Evolutionary conservation across 345 rosid genomes (phyloP).

Genomic region (Eucalyptus sp.): DNA sequence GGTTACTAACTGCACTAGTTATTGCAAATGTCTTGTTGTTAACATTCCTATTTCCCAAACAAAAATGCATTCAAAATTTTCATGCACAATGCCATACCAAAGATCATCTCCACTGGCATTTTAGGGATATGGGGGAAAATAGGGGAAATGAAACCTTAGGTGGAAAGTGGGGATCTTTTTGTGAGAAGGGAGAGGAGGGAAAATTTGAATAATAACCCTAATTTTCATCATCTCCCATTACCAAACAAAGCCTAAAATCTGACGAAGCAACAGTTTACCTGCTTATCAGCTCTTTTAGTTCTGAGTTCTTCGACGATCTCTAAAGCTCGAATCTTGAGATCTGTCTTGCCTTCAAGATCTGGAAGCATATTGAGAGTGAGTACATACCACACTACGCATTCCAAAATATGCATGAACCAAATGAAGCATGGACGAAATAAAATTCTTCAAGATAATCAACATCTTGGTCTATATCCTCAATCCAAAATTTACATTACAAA

Average conservation of each 20-base stretch:
- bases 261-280: conserved; percentile 30
- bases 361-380: neutral
- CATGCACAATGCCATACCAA: neutral
- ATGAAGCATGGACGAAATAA: neutral
- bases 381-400: neutral
- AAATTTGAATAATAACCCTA: neutral
- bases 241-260: neutral
- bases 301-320: conserved; percentile 93
- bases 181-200: neutral
- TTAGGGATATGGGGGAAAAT: neutral
- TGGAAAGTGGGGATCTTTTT: neutral
- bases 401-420: neutral
- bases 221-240: neutral
- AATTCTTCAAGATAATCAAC: neutral
- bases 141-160: neutral
- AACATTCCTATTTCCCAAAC: neutral
- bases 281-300: conserved; percentile 87
- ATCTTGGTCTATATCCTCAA: neutral
- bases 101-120: neutral
- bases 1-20: neutral
- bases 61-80: neutral
- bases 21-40: neutral
- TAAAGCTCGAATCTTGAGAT: conserved; percentile 76
- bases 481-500: neutral
- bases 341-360: conserved; percentile 96